Percentiles rank a stretch among this genome's conserved stretches.
Evolutionary conservation across 306 rosid species (phyloP).

Genomic region (Delonix regia): DNA sequence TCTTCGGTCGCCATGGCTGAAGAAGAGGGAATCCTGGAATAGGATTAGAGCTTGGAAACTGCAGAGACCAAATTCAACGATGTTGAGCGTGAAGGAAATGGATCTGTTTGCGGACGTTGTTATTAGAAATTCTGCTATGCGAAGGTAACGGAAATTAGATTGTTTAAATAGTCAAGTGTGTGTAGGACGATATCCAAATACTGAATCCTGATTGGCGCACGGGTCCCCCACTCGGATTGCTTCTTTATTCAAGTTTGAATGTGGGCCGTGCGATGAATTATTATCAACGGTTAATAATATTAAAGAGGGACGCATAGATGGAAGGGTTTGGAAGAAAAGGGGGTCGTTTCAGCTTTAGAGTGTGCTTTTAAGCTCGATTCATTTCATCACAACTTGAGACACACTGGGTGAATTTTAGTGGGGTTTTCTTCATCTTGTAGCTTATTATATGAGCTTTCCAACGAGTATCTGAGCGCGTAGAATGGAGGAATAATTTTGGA

Average conservation of each 20-base stretch:
- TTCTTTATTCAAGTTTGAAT: conserved; percentile 47
- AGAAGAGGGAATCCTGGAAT: neutral
- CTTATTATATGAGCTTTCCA: conserved; percentile 53
- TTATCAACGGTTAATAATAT: conserved; percentile 47
- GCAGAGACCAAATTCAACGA: conserved; percentile 29
- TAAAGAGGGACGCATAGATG: conserved; percentile 30
- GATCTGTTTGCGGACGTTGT: neutral
- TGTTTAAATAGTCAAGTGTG: conserved; percentile 55
- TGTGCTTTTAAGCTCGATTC: conserved; percentile 66
- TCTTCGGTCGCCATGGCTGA: conserved; percentile 56
- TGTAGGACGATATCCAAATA: conserved; percentile 36
- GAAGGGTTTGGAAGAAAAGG: conserved; percentile 20
- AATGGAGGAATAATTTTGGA: neutral
- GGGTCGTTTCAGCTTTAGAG: conserved; percentile 10
- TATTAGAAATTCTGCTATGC: conserved; percentile 50
- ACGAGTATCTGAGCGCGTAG: neutral
- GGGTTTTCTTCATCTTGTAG: conserved; percentile 36
- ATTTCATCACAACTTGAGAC: conserved; percentile 38
- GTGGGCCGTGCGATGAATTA: conserved; percentile 45
- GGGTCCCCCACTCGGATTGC: conserved; percentile 51
- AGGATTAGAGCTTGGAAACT: neutral
- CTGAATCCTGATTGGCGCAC: conserved; percentile 48
- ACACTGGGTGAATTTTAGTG: conserved; percentile 16
- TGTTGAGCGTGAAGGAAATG: neutral
- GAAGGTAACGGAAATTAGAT: conserved; percentile 47